These are phyloP conservation scores for Rhizopus arrhizus DNA, from an alignment of 371 early-diverging fungal species.

Conservation along the genomic window DNA sequence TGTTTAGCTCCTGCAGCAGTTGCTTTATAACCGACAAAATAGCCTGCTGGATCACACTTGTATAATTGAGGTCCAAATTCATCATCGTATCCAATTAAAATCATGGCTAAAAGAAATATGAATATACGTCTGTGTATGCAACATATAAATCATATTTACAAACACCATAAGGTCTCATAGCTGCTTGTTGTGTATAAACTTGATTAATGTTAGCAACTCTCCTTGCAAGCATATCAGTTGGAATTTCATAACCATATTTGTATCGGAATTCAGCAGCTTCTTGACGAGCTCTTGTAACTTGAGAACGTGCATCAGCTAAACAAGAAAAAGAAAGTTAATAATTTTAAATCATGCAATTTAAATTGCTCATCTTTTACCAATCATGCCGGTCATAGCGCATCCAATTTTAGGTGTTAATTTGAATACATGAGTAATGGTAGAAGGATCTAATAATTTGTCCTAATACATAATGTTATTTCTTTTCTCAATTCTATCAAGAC, in stretches of 20 bases:
- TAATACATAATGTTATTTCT: slow-evolving; percentile 24
- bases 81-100: slow-evolving; percentile 93
- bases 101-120: slow-evolving; percentile 74
- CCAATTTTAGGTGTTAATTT: slow-evolving; percentile 93
- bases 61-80: slow-evolving; percentile 95
- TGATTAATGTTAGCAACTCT: slow-evolving; percentile 97
- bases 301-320: slow-evolving; percentile 90
- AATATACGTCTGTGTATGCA: background rate
- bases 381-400: slow-evolving; percentile 96
- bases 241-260: slow-evolving; percentile 97
- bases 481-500: background rate
- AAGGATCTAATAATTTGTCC: slow-evolving; percentile 97
- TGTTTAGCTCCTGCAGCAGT: slow-evolving; percentile 97
- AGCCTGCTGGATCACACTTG: slow-evolving; percentile 98
- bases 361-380: slow-evolving; percentile 53
- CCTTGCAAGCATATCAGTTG: slow-evolving; percentile 95
- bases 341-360: background rate
- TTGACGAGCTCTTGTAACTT: slow-evolving; percentile 89
- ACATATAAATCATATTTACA: slow-evolving; percentile 60
- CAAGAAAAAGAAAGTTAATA: background rate
- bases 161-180: slow-evolving; percentile 97
- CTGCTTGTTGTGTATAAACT: slow-evolving; percentile 98
- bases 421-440: slow-evolving; percentile 91
- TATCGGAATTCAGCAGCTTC: slow-evolving; percentile 98
- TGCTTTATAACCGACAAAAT: slow-evolving; percentile 95